Evolutionary conservation across 768 basidiomycete species (phyloP).

Genomic region (Boletus huronensis): DNA sequence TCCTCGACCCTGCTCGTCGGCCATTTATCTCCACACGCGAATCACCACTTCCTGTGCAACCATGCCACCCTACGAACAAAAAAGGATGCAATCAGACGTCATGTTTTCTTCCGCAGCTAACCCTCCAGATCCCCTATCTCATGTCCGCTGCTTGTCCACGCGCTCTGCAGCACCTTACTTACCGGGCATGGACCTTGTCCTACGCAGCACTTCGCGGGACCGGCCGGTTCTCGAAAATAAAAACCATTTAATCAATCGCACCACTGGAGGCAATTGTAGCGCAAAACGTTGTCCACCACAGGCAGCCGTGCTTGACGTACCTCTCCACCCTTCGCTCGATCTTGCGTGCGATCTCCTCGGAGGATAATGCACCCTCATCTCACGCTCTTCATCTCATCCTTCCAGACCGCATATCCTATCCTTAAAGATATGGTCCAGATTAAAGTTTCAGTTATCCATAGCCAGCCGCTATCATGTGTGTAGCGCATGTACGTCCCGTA

Average conservation of each 20-base stretch:
- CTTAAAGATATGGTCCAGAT: constrained; percentile 14
- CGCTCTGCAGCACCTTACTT: constrained; percentile 14
- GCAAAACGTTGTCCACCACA: neutral
- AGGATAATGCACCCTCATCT: constrained; percentile 1
- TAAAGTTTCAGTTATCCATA: constrained; percentile 10
- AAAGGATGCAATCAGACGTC: neutral
- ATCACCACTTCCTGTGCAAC: neutral
- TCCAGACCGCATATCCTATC: constrained; percentile 4
- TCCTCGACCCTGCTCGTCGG: constrained; percentile 1
- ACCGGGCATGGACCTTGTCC: neutral
- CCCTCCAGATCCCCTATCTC: neutral
- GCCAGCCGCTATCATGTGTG: constrained; percentile 7
- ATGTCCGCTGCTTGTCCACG: constrained; percentile 12
- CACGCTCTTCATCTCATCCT: neutral
- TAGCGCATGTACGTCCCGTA: constrained; percentile 13
- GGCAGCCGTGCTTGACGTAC: constrained; percentile 18
- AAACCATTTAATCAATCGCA: constrained; percentile 1
- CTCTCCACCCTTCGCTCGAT: neutral
- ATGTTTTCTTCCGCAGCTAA: neutral
- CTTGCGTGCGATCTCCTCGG: constrained; percentile 25
- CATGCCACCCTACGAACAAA: neutral
- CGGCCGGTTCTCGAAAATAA: constrained; percentile 10
- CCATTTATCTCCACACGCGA: neutral
- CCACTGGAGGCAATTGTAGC: constrained; percentile 2
- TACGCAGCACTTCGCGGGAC: constrained; percentile 19